Evolutionary conservation across 176 grass and related monocot genomes (phyloP), one percentile per base, ranked within the genome.

Genomic region (Aegilops sharonensis): DNA sequence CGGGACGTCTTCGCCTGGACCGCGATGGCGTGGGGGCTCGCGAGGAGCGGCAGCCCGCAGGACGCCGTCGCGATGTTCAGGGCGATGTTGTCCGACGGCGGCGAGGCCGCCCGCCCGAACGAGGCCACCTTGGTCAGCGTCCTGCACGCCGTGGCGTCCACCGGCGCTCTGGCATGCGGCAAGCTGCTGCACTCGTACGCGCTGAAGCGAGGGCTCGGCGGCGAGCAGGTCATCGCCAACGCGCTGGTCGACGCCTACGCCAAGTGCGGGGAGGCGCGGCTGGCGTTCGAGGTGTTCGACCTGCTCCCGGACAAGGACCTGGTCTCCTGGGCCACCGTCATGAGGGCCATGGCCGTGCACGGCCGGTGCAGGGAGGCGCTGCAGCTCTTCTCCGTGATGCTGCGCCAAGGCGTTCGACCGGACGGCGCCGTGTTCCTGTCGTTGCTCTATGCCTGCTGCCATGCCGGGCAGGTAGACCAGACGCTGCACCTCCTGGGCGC

Each of bases 361-460:
- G 81, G 92, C 3, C 52, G 87, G 18, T 88, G 34, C 74, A 37
- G 82, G 27, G 80, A 67, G 66, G 89, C 89, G 30, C 45, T 91
- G 64, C 84, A 87, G 84, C 79, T 94, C 64, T 89, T 94, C 71
- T 88, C 92, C 14, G 50, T 76, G 64, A 91, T 94, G 92, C 75
- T 91, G 30, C 64, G 64, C 3, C 57, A 24, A 0, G 92, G 89
- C 9, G 83, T 91, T 32, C 59, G n/a, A 64, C 92, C 86, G 15
- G 86, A 94, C 47, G 84, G 71, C 35, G 42, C 79, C 25, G 84
- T 83, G 20, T 94, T 94, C 87, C 67, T 94, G 11, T 84, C 89
- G 48, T 20, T 94, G 77, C 84, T 94, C 42, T 89, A 78, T 6
- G 86, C 81, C 18, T 94, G 75, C 78, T 91, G 89, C 78, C 89